phyloP scores from a whole-genome alignment of 345 rosid genomes.

The Brassica carinata region DNA sequence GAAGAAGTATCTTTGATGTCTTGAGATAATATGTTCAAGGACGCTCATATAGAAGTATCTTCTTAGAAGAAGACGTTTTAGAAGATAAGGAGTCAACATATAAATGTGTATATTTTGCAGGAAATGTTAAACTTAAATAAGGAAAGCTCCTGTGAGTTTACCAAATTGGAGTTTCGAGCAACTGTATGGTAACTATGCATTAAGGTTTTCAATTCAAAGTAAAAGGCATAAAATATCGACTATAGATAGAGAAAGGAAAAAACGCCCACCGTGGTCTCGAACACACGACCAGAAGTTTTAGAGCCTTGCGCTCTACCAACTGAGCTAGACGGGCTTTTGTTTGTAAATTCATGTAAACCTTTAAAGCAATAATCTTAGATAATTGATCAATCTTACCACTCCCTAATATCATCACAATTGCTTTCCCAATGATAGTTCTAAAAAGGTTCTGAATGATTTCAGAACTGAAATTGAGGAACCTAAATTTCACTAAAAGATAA shows the following conservation, averaged over 20 bases:
- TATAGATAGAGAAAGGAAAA: not conserved
- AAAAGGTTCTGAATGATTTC: not conserved
- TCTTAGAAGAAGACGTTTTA: not conserved
- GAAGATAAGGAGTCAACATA: not conserved
- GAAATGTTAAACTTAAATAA: not conserved
- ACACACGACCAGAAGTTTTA: no score
- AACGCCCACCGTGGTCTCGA: no score
- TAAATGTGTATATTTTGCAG: not conserved
- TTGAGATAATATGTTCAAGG: not conserved
- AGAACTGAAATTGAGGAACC: not conserved
- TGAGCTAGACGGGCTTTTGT: no score
- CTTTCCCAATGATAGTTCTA: not conserved
- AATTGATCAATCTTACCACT: not conserved
- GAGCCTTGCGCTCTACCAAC: no score
- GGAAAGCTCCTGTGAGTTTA: no score
- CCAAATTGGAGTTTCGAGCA: not conserved
- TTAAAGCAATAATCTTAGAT: not conserved
- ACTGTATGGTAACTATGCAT: not conserved
- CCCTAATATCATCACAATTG: not conserved
- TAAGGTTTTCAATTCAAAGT: not conserved
- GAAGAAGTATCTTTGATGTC: slow-evolving; percentile 5
- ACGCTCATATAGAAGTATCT: not conserved
- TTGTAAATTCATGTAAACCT: not conserved
- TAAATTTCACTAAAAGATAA: not conserved
- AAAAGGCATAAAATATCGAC: no score